These are phyloP conservation scores for Penicillium corylophilum DNA, from an alignment of 2,329 filamentous ascomycete genomes.

Conservation along the genomic window DNA sequence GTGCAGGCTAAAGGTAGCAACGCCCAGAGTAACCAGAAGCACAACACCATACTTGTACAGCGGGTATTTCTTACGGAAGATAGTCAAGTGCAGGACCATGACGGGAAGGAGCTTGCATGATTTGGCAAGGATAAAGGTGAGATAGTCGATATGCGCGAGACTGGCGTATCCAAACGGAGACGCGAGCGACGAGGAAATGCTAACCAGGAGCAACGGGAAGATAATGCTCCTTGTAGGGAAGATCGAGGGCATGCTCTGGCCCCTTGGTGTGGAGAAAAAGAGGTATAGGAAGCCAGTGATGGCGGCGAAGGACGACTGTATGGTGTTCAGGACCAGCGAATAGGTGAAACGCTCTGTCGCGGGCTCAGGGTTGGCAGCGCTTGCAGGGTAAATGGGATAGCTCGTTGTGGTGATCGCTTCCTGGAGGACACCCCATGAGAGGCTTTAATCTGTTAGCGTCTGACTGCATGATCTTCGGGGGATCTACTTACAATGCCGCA, in stretches of 20 bases:
- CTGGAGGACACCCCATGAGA: conserved; percentile 95
- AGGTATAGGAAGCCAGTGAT: conserved; percentile 81
- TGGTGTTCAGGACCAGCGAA: conserved; percentile 91
- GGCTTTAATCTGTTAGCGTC: conserved; percentile 48
- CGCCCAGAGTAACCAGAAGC: conserved; percentile 82
- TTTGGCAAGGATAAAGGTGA: conserved; percentile 96
- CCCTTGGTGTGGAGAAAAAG: conserved; percentile 59
- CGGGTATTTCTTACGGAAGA: conserved; percentile 87
- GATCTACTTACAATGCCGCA: conserved; percentile 73
- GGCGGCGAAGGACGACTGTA: conserved; percentile 88
- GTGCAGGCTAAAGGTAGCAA: conserved; percentile 93
- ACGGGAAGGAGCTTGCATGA: conserved; percentile 98
- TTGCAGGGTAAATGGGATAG: conserved; percentile 63
- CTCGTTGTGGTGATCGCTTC: conserved; percentile 94
- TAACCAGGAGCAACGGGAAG: conserved; percentile 76
- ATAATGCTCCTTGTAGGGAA: conserved; percentile 77
- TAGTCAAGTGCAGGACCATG: conserved; percentile 91
- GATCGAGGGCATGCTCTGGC: conserved; percentile 51
- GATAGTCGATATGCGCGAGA: conserved; percentile 92
- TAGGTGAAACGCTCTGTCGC: conserved; percentile 77
- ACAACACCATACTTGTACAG: conserved; percentile 97
- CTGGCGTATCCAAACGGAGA: conserved; percentile 95
- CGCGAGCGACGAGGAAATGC: conserved; percentile 81
- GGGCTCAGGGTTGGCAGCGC: conserved; percentile 40
- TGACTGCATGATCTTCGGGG: not conserved